Percentiles rank a stretch among this genome's conserved stretches.
These are phyloP conservation scores for Aspergillus sclerotioniger DNA, from an alignment of 495 filamentous ascomycete genomes.

Conservation along the genomic window DNA sequence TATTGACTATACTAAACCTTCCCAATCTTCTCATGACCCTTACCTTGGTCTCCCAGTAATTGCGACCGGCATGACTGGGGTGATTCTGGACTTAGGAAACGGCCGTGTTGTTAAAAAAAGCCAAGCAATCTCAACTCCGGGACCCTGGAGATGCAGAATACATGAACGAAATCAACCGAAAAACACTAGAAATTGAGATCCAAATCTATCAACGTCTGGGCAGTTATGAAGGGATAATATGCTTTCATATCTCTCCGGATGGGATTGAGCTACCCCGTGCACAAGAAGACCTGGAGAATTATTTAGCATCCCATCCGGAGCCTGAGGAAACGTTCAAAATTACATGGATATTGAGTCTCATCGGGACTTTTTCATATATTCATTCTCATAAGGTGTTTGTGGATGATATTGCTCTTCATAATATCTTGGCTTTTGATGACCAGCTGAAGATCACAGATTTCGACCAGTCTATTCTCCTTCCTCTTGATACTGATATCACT, in stretches of 20 bases:
- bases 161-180: constrained; percentile 16
- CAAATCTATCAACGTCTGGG: constrained; percentile 18
- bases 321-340: constrained; percentile 10
- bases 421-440: constrained; percentile 18
- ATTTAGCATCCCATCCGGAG: constrained; percentile 13
- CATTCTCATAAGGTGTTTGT: constrained; percentile 20
- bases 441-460: constrained; percentile 18
- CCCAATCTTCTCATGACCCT: no score
- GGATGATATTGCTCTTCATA: constrained; percentile 22
- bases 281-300: constrained; percentile 18
- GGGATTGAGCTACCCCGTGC: constrained; percentile 22
- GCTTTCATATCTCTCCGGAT: constrained; percentile 17
- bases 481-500: constrained; percentile 18
- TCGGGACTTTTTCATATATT: constrained; percentile 13
- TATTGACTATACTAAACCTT: no score
- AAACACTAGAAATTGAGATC: constrained; percentile 17
- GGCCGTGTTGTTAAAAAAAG: constrained; percentile 20
- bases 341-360: constrained; percentile 16
- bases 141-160: constrained; percentile 13
- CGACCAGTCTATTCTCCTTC: constrained; percentile 18
- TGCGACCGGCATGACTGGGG: constrained; percentile 18
- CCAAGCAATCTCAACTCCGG: constrained; percentile 13
- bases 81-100: constrained; percentile 10
- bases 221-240: constrained; percentile 18
- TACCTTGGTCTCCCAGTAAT: constrained; percentile 15